phyloP scores from a whole-genome alignment of 2,329 filamentous ascomycete species.

The Chaetomiaceae sp. region DNA sequence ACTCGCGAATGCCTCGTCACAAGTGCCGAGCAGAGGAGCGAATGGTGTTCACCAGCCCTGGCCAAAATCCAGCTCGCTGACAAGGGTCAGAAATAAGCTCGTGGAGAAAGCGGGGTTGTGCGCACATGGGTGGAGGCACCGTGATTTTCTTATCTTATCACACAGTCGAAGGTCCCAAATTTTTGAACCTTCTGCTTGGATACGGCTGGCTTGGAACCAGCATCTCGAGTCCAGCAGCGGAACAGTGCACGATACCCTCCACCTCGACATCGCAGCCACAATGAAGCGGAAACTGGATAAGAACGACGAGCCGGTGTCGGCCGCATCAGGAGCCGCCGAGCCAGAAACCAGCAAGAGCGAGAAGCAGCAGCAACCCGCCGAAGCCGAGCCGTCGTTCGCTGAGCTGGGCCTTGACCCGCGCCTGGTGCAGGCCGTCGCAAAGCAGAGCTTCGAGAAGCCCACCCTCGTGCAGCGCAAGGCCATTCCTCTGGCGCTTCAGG shows the following conservation, averaged over 20 bases:
- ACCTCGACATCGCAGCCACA: constrained; percentile 10
- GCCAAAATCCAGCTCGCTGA: too few species aligned
- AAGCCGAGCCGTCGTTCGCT: constrained; percentile 55
- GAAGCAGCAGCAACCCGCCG: constrained; percentile 8
- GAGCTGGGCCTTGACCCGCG: constrained; percentile 76
- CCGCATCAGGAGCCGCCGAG: constrained; percentile 24
- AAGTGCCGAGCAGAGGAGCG: neutral
- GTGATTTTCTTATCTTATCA: constrained; percentile 9
- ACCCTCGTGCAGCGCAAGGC: constrained; percentile 84
- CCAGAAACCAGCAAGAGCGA: constrained; percentile 24
- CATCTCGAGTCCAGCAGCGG: neutral
- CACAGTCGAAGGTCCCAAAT: constrained; percentile 1
- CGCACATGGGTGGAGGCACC: neutral
- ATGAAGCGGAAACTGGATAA: constrained; percentile 60
- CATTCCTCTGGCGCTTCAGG: constrained; percentile 80
- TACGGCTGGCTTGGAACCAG: neutral
- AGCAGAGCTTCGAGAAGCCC: constrained; percentile 76
- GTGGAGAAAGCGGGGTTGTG: constrained; percentile 1
- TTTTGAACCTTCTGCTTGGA: constrained; percentile 4
- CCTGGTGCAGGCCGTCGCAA: constrained; percentile 76
- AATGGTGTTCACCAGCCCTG: too few species aligned
- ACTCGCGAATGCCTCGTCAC: neutral
- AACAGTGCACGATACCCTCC: too few species aligned
- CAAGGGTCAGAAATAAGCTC: constrained; percentile 6
- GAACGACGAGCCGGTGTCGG: constrained; percentile 40